Conservation (phyloP, 2,329 filamentous ascomycete genomes). For the Xylariales sp. region DNA sequence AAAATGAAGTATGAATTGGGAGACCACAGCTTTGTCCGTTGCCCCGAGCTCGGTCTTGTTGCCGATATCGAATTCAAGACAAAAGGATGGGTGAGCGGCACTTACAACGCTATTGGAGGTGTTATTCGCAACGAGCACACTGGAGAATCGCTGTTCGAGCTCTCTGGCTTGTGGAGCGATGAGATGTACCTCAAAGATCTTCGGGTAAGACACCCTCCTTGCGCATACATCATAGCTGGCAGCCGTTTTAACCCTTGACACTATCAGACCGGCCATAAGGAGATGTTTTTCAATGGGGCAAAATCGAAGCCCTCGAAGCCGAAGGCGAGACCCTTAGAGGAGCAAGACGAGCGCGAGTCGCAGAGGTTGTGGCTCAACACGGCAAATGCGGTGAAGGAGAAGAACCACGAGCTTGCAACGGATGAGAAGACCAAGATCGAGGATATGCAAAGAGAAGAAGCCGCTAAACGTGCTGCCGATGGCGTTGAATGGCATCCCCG, state of each 20-base stretch:
- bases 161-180: conserved; percentile 89
- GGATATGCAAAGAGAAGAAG: conserved; percentile 85
- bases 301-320: conserved; percentile 74
- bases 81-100: conserved; percentile 94
- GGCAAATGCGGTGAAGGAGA: conserved; percentile 73
- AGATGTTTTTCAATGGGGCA: conserved; percentile 83
- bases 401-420: conserved; percentile 84
- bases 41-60: conserved; percentile 79
- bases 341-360: conserved; percentile 88
- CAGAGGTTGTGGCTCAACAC: conserved; percentile 83
- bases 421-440: conserved; percentile 97
- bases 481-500: conserved; percentile 83
- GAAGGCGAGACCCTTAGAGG: conserved; percentile 68
- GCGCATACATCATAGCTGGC: too few relatives aligned
- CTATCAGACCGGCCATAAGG: conserved; percentile 80
- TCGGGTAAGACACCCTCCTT: too few relatives aligned
- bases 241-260: too few relatives aligned
- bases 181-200: conserved; percentile 91
- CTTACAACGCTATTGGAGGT: conserved; percentile 93
- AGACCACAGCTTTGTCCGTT: conserved; percentile 89
- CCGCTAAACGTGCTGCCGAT: conserved; percentile 71
- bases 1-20: conserved; percentile 99
- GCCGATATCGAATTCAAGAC: conserved; percentile 98
- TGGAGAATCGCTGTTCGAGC: conserved; percentile 82
- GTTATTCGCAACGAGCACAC: conserved; percentile 84